Percentiles rank a stretch among this genome's conserved stretches.
These are phyloP conservation scores for Fusarium gaditjirri DNA, from an alignment of 2,329 filamentous ascomycete genomes.

Conservation along the genomic window DNA sequence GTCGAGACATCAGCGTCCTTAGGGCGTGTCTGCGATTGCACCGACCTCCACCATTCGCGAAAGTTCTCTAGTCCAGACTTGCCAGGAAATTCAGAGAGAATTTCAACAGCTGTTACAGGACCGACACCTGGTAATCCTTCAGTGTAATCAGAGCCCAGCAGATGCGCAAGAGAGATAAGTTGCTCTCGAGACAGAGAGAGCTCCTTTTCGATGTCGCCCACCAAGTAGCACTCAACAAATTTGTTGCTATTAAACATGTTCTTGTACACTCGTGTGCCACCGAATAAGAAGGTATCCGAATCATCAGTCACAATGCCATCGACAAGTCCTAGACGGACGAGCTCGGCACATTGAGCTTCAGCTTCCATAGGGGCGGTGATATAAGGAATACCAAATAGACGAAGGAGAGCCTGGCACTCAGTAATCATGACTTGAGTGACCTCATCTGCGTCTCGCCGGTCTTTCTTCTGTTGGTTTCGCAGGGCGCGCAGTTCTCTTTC, in stretches of 20 bases:
- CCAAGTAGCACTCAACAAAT: constrained; percentile 94
- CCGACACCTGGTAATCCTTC: constrained; percentile 91
- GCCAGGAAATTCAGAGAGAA: constrained; percentile 86
- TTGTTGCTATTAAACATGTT: constrained; percentile 99
- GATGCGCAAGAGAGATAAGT: constrained; percentile 88
- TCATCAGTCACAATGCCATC: constrained; percentile 99
- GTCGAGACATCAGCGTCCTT: constrained; percentile 69
- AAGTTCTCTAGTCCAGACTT: constrained; percentile 75
- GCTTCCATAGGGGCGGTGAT: constrained; percentile 99
- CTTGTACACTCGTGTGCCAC: constrained; percentile 96
- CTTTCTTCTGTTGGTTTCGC: constrained; percentile 94
- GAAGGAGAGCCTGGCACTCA: constrained; percentile 91
- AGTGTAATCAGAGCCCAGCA: constrained; percentile 94
- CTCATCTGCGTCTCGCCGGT: constrained; percentile 94
- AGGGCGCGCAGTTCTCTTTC: constrained; percentile 88
- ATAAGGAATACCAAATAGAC: constrained; percentile 93
- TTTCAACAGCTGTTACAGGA: constrained; percentile 93
- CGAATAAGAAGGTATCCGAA: constrained; percentile 95
- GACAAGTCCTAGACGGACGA: constrained; percentile 86
- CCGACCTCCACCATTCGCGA: constrained; percentile 84
- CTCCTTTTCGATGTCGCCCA: constrained; percentile 85
- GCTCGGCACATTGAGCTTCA: constrained; percentile 94
- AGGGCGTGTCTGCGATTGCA: constrained; percentile 75
- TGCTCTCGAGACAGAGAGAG: constrained; percentile 87
- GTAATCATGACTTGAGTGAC: constrained; percentile 96